Percentiles rank a stretch among this genome's conserved stretches.
Conservation (phyloP, 2,329 filamentous ascomycete genomes). For the Neodidymelliopsis sp. region DNA sequence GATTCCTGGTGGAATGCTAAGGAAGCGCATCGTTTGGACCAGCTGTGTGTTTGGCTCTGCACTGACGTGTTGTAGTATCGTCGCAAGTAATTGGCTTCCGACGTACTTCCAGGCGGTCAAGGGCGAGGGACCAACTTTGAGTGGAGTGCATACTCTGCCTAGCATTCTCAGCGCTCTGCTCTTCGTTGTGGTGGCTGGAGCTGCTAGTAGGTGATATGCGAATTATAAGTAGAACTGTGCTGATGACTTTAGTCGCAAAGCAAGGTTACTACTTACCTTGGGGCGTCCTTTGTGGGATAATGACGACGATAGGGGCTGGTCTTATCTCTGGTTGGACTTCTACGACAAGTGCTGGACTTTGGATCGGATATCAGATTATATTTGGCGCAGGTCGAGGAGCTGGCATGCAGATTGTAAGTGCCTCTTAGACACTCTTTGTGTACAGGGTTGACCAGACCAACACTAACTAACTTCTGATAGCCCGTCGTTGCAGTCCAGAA, state of each 20-base stretch:
- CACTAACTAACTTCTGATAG: slow-evolving; percentile 19
- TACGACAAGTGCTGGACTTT: slow-evolving; percentile 37
- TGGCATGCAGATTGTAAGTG: slow-evolving; percentile 34
- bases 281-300: slow-evolving; percentile 34
- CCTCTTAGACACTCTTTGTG: neutral
- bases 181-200: slow-evolving; percentile 28
- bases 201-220: slow-evolving; percentile 18
- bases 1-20: slow-evolving; percentile 47
- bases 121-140: slow-evolving; percentile 46
- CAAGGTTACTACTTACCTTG: slow-evolving; percentile 42
- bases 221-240: neutral
- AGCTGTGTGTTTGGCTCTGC: slow-evolving; percentile 21
- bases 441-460: too few relatives aligned
- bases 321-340: slow-evolving; percentile 51
- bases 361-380: slow-evolving; percentile 41
- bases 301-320: slow-evolving; percentile 51
- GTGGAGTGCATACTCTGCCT: slow-evolving; percentile 51
- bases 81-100: slow-evolving; percentile 33
- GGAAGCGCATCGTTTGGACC: slow-evolving; percentile 42
- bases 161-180: slow-evolving; percentile 40
- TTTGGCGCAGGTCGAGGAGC: slow-evolving; percentile 34
- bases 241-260: slow-evolving; percentile 24
- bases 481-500: slow-evolving; percentile 44
- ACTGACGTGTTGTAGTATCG: slow-evolving; percentile 20
- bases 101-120: slow-evolving; percentile 54